Base-by-base conservation (phyloP, 805 yeast species). In the Monosporozyma unispora region DNA sequence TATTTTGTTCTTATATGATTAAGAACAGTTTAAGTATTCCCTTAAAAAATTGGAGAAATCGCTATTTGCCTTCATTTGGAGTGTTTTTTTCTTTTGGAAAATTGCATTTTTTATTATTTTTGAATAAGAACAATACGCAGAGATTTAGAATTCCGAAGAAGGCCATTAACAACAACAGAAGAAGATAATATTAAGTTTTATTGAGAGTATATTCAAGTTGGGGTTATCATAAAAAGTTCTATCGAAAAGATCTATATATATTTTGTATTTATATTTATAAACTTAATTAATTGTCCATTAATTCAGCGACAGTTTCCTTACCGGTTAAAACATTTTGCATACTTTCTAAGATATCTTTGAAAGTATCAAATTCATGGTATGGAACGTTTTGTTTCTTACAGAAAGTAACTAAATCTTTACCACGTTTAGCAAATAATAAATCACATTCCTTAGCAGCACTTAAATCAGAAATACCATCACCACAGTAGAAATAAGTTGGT, bases 391-490 rank as follows among this genome's bases (percentile, higher is more conserved):
- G 91, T 44, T 82, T 72, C 57, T 76, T 76, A 70, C 98, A 93
- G 71, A 81, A 91, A 38, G 81, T 82, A 57, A 91, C 84, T 58
- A 93, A 76, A 64, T 93, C 98, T 60, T 84, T 81, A 46, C 97
- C 99, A 55, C 80, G 80, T 71, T 89, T 91, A 44, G 99, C 99
- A 68, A 91, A 93, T 56, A 93, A 71, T 57, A 91, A 73, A 67
- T 93, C 91, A 39, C 99, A 89, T 68, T 93, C 96, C 62, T 85
- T 83, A 22, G 98, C 97, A 22, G 99, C 99, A 50, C 88, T 80
- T 57, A 93, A 73, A 67, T 93, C 99, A 44, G 95, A 83, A 29
- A 93, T 96, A 55, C 99, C 99, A 66, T 93, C 99, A 51, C 99
- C 99, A 62, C 96, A 87, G 73, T 93, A 93, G 66, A 91, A 87